These are phyloP conservation scores for Podaxis sp. DNA, from an alignment of 768 basidiomycete genomes.

Conservation along the genomic window DNA sequence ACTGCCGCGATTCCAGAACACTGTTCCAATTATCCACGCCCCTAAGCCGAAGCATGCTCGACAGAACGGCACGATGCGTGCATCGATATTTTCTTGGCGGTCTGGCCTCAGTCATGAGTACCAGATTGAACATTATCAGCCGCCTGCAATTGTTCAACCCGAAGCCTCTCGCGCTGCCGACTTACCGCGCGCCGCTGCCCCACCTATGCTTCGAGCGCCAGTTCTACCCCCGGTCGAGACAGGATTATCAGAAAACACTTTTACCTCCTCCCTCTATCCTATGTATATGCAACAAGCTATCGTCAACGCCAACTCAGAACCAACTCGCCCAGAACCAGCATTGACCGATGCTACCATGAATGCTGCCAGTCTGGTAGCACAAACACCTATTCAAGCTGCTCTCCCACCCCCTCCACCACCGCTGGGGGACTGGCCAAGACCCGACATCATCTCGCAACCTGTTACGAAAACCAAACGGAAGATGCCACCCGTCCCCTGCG, in stretches of 20 bases:
- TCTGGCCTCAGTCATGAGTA: slow-evolving; percentile 43
- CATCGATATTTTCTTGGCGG: slow-evolving; percentile 35
- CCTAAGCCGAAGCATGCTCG: slow-evolving; percentile 40
- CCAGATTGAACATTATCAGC: slow-evolving; percentile 48
- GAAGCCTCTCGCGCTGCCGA: background rate
- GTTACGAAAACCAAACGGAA: slow-evolving; percentile 28
- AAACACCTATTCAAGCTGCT: slow-evolving; percentile 19
- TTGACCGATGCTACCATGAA: slow-evolving; percentile 24
- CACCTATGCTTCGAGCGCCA: slow-evolving; percentile 5
- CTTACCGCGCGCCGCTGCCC: slow-evolving; percentile 4
- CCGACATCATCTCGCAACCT: slow-evolving; percentile 36
- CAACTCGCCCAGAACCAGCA: slow-evolving; percentile 29
- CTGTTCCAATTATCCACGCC: slow-evolving; percentile 41
- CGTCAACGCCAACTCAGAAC: slow-evolving; percentile 11
- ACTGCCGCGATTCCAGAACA: slow-evolving; percentile 33
- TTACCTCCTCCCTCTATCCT: slow-evolving; percentile 32
- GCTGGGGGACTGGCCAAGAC: slow-evolving; percentile 56
- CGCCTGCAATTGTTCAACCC: slow-evolving; percentile 15
- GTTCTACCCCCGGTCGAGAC: background rate
- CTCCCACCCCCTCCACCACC: slow-evolving; percentile 40
- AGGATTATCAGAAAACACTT: slow-evolving; percentile 2
- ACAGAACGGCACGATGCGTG: slow-evolving; percentile 21
- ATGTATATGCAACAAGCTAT: slow-evolving; percentile 23
- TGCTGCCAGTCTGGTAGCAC: slow-evolving; percentile 21
- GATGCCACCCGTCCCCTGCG: slow-evolving; percentile 9